Conservation (phyloP, 2,329 filamentous ascomycete species). For the Fusarium sp. region DNA sequence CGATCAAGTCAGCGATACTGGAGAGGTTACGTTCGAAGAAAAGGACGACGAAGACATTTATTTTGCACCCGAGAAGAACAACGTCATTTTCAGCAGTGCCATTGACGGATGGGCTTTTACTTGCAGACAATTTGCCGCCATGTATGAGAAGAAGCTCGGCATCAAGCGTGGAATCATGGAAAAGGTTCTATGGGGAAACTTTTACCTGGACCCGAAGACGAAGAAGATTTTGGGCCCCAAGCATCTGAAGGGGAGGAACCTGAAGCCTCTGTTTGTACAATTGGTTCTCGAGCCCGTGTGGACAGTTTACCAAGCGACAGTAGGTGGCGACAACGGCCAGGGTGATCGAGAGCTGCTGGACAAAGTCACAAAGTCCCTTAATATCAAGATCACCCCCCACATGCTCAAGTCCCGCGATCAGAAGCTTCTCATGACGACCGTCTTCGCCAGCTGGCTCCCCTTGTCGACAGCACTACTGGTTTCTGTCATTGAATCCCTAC, state of each 20-base stretch:
- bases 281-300: slow-evolving; percentile 95
- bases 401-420: slow-evolving; percentile 87
- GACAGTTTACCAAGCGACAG: slow-evolving; percentile 94
- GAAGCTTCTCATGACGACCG: slow-evolving; percentile 82
- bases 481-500: slow-evolving; percentile 92
- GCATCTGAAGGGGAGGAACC: slow-evolving; percentile 88
- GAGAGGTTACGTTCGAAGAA: slow-evolving; percentile 83
- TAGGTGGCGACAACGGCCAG: slow-evolving; percentile 83
- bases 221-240: slow-evolving; percentile 92
- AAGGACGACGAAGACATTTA: slow-evolving; percentile 97
- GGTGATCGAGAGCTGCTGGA: slow-evolving; percentile 86
- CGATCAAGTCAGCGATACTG: slow-evolving; percentile 66
- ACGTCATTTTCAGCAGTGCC: slow-evolving; percentile 98
- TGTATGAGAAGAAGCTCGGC: slow-evolving; percentile 97
- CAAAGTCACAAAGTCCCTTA: slow-evolving; percentile 94
- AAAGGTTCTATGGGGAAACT: slow-evolving; percentile 97
- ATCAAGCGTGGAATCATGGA: slow-evolving; percentile 91
- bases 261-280: slow-evolving; percentile 98
- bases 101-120: slow-evolving; percentile 99
- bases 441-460: slow-evolving; percentile 92
- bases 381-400: slow-evolving; percentile 86
- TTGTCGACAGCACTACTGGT: slow-evolving; percentile 93
- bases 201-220: slow-evolving; percentile 95
- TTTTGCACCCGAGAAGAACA: slow-evolving; percentile 97
- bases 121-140: slow-evolving; percentile 88